Evolutionary conservation across 495 filamentous ascomycete species (phyloP), one percentile per base, ranked within the genome.

Genomic region (Podospora anserina): DNA sequence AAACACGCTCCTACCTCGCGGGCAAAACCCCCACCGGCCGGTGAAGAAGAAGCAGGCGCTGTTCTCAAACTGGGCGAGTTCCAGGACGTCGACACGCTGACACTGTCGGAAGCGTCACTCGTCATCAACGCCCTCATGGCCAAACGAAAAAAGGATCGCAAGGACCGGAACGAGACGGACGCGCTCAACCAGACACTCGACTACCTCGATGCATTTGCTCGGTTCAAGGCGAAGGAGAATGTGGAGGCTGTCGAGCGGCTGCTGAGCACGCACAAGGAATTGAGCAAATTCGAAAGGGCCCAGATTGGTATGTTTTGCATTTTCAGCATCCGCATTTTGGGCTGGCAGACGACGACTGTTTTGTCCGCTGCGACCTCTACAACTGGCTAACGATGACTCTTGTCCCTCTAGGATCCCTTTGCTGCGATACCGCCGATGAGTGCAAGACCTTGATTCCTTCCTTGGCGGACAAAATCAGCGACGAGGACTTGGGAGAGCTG

Each of bases 361-460:
- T 68, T 61, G 34, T 32, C 39, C 54, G 28, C 54, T 23, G 62
- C 39, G 4, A 34, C 16, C 19, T 34, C 23, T 44, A n/a, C n/a
- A 39, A 55, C 63, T 73, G 58, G 71, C 64, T 34, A 26, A 55
- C 26, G 18, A 20, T 30, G 19, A 20, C 57, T 1, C 16, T 18
- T 49, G 11, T 4, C 18, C 64, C 28, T 66, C 66, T 71, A 96
- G 94, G 92, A 5, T 93, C 92, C 66, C 84, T 99, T 26, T 96
- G 92, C 79, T 97, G 93, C 75, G 93, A 97, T 71, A 89, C 86
- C 26, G 89, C 91, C 56, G 96, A 99, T 72, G 95, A 99, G 82
- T 96, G 95, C 71, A 97, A 97, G 83, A 96, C 92, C 9, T 84
- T 99, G 59, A 96, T 99, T 66, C 95, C 95, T 0, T 96, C 92